These are phyloP conservation scores for Boletus sp. DNA, from an alignment of 768 basidiomycete species.

Conservation along the genomic window DNA sequence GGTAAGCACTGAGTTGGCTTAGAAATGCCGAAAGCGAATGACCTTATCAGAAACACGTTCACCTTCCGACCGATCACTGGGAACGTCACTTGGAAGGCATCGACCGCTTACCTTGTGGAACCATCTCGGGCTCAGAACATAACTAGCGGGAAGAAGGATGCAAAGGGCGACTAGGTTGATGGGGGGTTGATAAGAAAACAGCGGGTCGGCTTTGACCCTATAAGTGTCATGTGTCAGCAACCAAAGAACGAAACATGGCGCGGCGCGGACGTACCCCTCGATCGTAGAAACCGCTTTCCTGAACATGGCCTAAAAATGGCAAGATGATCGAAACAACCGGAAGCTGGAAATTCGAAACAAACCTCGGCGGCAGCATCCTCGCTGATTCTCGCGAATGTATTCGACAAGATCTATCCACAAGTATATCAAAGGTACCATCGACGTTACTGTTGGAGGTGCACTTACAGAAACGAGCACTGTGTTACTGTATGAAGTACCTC, in stretches of 20 bases:
- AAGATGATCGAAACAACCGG: neutral
- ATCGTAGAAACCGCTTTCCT: conserved; percentile 90
- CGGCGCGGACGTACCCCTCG: conserved; percentile 61
- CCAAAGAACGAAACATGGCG: neutral
- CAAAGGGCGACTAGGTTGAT: conserved; percentile 85
- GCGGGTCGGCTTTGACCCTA: conserved; percentile 82
- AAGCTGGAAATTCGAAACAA: conserved; percentile 1
- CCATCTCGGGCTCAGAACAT: conserved; percentile 88
- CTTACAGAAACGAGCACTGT: conserved; percentile 77
- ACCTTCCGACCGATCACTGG: conserved; percentile 43
- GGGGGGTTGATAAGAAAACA: conserved; percentile 94
- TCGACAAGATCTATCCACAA: conserved; percentile 75
- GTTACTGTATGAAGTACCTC: conserved; percentile 6
- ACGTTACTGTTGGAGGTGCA: conserved; percentile 5
- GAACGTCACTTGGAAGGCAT: conserved; percentile 4
- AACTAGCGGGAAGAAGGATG: conserved; percentile 84
- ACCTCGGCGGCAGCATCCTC: conserved; percentile 93
- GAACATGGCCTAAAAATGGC: conserved; percentile 75
- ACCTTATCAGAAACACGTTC: conserved; percentile 88
- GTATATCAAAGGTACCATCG: neutral
- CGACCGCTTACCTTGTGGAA: conserved; percentile 79
- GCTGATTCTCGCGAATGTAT: conserved; percentile 92
- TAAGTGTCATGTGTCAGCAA: conserved; percentile 11
- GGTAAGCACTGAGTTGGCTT: neutral
- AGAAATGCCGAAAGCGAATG: neutral